Evolutionary conservation across 805 yeast genomes (phyloP), one percentile per base, ranked within the genome.

Genomic region (Candida silvicultrix): DNA sequence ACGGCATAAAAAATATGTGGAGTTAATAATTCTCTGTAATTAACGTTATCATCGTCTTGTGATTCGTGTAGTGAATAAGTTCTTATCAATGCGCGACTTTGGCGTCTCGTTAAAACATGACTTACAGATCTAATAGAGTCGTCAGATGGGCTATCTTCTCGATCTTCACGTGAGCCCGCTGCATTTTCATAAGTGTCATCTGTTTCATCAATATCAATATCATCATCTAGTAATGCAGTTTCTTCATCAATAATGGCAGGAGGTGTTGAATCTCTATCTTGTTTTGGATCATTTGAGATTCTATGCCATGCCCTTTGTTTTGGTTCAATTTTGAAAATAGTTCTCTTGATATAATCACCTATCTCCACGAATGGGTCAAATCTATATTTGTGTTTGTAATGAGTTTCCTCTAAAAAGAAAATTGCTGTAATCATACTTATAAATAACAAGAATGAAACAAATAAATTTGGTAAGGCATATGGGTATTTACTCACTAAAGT

Each of bases 321-420:
- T 7, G 58, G 53, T n/a, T 46, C 36, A 19, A 53, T 41, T 2
- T 56, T 49, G 20, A 63, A 50, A 4, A 58, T 3, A 15, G 43
- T 21, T 14, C 43, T 49, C 43, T 48, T 51, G 11, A 63, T 36
- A 23, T 45, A 44, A 49, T 75, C 78, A 28, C 81, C 81, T 12
- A 68, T 21, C 22, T 66, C 73, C 5, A 76, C 53, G 5, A 80
- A 78, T 34, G 56, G 49, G 55, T 79, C 83, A 45, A 64, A 65
- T 42, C 67, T 61, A 42, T 61, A 49, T 47, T 65, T 68, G 36
- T 62, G 57, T 19, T 58, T 55, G 15, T 65, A 70, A 51, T 75
- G 79, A 4, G 82, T 76, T 55, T 78, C 83, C 49, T 77, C 80
- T 37, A 78, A 59, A 49, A 77, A 77, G 39, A 79, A 63, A 41